Evolutionary conservation across 192 early-diverging fungal species (phyloP).

Genomic region (Backusella mclennaniae): DNA sequence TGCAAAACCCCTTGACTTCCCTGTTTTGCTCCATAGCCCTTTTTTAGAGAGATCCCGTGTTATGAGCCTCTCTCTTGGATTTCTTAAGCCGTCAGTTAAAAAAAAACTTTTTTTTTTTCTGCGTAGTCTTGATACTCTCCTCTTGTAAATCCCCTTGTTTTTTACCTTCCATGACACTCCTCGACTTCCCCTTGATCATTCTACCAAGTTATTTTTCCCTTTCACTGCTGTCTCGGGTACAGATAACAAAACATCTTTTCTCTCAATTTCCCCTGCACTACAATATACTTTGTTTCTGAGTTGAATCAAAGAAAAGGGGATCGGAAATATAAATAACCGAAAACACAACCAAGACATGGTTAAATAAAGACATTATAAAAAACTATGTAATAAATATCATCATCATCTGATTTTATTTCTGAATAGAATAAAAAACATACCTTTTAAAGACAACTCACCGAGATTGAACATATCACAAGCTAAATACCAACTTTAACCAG

Average conservation of each 20-base stretch:
- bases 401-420: not conserved
- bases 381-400: not conserved
- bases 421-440: not conserved
- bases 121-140: conserved; percentile 2
- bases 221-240: not conserved
- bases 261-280: not conserved
- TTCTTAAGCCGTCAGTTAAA: not conserved
- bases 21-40: not conserved
- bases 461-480: not conserved
- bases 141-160: not conserved
- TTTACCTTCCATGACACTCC: not conserved
- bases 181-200: not conserved
- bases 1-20: not conserved
- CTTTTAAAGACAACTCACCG: not conserved
- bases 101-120: not conserved
- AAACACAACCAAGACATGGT: not conserved
- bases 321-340: not conserved
- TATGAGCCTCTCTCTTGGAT: not conserved
- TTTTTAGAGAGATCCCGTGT: not conserved
- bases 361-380: not conserved
- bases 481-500: not conserved
- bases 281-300: not conserved
- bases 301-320: not conserved
- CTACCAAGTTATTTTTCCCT: not conserved
- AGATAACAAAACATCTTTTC: not conserved